Conservation (phyloP, 352 stramenopile genomes). For the Achlya hypogyna region DNA sequence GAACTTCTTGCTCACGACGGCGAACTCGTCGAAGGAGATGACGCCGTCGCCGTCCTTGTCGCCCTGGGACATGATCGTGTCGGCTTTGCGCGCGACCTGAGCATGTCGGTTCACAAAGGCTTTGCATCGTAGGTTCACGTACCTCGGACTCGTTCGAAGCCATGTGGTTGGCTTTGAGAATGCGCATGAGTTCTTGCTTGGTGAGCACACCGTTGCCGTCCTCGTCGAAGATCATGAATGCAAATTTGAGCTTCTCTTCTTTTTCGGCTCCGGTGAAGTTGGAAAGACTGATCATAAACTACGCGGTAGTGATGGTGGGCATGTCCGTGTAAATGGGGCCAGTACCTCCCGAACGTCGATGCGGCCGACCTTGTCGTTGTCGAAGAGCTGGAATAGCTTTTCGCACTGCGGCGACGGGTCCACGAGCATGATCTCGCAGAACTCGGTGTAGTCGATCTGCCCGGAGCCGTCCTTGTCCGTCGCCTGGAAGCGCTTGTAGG, state of each 20-base stretch:
- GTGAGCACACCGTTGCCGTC: conserved; percentile 93
- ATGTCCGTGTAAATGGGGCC: background rate
- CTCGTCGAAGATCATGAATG: conserved; percentile 93
- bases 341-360: conserved; percentile 84
- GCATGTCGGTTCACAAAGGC: background rate
- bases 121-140: background rate
- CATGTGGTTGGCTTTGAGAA: conserved; percentile 95
- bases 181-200: conserved; percentile 90
- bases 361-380: conserved; percentile 87
- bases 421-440: conserved; percentile 93
- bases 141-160: conserved; percentile 80
- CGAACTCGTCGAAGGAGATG: conserved; percentile 96
- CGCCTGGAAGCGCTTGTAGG: conserved; percentile 93
- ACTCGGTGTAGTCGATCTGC: conserved; percentile 95
- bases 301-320: background rate
- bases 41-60: conserved; percentile 94
- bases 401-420: conserved; percentile 87
- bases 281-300: conserved; percentile 90
- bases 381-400: conserved; percentile 91
- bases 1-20: conserved; percentile 94
- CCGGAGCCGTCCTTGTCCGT: conserved; percentile 91
- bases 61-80: conserved; percentile 95
- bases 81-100: conserved; percentile 86
- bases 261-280: conserved; percentile 93
- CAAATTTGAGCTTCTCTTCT: conserved; percentile 95